Base-by-base conservation (phyloP, 2,329 filamentous ascomycete species). In the Zymoseptoria tritici region DNA sequence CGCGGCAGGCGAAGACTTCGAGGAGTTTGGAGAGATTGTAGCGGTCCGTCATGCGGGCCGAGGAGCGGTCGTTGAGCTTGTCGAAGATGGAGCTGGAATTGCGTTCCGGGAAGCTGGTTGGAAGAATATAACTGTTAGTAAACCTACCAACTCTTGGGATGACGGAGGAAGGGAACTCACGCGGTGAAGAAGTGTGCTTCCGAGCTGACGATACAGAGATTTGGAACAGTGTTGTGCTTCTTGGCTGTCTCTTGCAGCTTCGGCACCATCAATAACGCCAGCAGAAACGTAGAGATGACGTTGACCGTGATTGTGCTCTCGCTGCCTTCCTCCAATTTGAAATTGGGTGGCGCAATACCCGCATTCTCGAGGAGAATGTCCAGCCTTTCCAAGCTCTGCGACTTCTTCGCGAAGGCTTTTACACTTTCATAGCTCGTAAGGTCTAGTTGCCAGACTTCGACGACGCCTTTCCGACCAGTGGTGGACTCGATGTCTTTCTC, bases 301-400 rank as follows among this genome's bases (percentile, higher is more conserved):
- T 85, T 85, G 57, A 81, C 76, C 0, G 78, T 80, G 49, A 85
- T 63, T 0, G 70, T 78, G 16, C 64, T 68, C 70, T 85, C 83
- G 49, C 80, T 73, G 0, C 73, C 77, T 57, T 82, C 80, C 29
- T 16, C 50, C 20, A 24, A 24, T 13, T 66, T 61, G 57, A 72
- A 80, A 0, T 69, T 58, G 3, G 1, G 6, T 0, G 73, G 75
- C 0, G 72, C 73, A 3, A 84, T 64, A 0, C 79, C 64, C 13
- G 76, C 75, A 64, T 78, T 78, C 60, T 75, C 71, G 11, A 77
- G 57, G 2, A 74, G 62, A 11, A 69, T 65, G 54, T 78, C 74
- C n/a, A 76, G 52, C 7, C 74, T 64, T 4, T 66, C 57, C 9
- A 76, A 66, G 2, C 63, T 61, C 29, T 70, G 64, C n/a, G 67